Evolutionary conservation across 352 stramenopile species (phyloP), one percentile per base, ranked within the genome.

Genomic region (Globisporangium nodosum): DNA sequence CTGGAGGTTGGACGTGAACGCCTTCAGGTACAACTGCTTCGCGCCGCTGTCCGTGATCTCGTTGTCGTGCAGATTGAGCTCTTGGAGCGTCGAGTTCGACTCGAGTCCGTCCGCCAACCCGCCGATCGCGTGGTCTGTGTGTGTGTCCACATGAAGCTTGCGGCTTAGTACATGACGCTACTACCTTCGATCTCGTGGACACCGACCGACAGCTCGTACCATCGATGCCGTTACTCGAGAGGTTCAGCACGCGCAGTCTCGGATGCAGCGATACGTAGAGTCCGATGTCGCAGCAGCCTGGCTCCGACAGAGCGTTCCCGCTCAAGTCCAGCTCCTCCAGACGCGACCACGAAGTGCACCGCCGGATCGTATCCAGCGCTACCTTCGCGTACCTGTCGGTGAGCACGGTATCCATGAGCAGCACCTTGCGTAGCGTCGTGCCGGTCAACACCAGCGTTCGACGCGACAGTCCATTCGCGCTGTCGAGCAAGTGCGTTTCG

Each of bases 281-380:
- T 1, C 70, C 76, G 7, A 87, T 56, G 3, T 82, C 68, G 31
- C 60, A 70, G 3, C 67, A 59, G 4, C 75, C 78, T 3, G 43
- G 58, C 42, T 70, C 61, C 5, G 63, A 69, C 37, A 92, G 73
- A 8, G 66, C 59, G 35, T 92, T 88, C 1, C 64, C 69, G 42
- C 72, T 85, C 16, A 92, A 64, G 43, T 89, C 66, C 7, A 92
- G 69, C 18, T 71, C 58, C 52, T 79, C 60, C 5, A 91, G 59
- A 1, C 50, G 3, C 7, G 61, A 53, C 68, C 60, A 73, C 30
- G 53, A 35, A 8, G 37, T 1, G 56, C 48, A 61, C 52, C 56
- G 24, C 6, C 65, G 62, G 9, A 77, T 63, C 3, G 61, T 54
- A 7, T 52, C 63, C 18, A 80, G 40, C 2, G 49, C 68, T 54